Base-by-base conservation (phyloP, 1,284 basidiomycete species). In the Peniophora sp. region DNA sequence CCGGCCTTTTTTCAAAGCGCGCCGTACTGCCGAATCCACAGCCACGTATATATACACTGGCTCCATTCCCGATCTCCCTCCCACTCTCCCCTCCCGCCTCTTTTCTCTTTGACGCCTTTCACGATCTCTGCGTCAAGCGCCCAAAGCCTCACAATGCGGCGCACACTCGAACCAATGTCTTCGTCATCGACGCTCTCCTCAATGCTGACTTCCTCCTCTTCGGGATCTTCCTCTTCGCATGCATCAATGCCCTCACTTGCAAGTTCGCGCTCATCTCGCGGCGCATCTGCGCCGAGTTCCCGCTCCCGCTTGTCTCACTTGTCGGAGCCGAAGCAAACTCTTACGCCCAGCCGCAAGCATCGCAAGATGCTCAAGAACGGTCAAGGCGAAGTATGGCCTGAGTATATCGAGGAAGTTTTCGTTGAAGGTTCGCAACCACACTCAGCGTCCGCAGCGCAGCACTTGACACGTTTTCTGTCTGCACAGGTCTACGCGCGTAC, bases 291-390 rank as follows among this genome's bases (percentile, higher is more conserved):
- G 35, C 59, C 52, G 51, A 60, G 63, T 61, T 49, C 60, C 16
- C 22, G 65, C 19, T 58, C 56, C 48, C 71, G 71, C 27, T 32
- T 32, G 27, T 32, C 27, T 32, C 27, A 32, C 27, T 32, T 32
- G 27, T 32, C 27, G 6, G 27, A 32, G 27, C 27, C 27, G 12
- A 32, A 32, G 12, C 27, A 32, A 32, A 32, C 59, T 73, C 77
- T 87, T 63, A 89, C 84, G 1, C 87, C 87, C 24, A 81, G 84
- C 64, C 75, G 87, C 52, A 89, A 89, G 58, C 87, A 90, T 68
- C 75, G 85, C 60, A 89, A 89, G 64, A 81, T 89, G 56, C 73
- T 89, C 67, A 89, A 88, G 63, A 85, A 89, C 61, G 86, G 86
- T 63, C 78, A 79, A 54, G 82, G 80, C 62, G 87, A 89, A 58